Evolutionary conservation across 2,329 filamentous ascomycete genomes (phyloP).

Genomic region (Pezizomycotina sp.): DNA sequence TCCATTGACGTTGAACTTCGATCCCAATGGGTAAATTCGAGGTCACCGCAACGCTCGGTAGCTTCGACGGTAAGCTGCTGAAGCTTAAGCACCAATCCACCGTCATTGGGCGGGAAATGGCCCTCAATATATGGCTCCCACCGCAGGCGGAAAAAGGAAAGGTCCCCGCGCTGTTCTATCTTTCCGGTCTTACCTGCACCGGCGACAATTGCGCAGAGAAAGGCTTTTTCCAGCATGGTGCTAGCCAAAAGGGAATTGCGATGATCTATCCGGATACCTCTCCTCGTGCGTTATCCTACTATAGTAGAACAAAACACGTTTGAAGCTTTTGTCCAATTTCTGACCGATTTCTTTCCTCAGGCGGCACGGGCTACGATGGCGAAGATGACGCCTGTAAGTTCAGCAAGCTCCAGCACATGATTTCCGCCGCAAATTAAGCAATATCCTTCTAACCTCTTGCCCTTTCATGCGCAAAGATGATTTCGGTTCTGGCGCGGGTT

Average conservation of each 20-base stretch:
- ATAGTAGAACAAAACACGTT: too few relatives aligned
- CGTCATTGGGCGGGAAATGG: conserved; percentile 73
- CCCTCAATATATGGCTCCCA: conserved; percentile 80
- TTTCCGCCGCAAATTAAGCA: not conserved
- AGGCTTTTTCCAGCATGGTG: conserved; percentile 80
- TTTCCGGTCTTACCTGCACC: conserved; percentile 87
- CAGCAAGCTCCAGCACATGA: not conserved
- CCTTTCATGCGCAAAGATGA: conserved; percentile 33
- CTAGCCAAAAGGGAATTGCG: conserved; percentile 68
- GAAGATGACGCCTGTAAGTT: conserved; percentile 58
- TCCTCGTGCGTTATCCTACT: conserved; percentile 47
- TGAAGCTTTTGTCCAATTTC: too few relatives aligned
- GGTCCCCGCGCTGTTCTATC: conserved; percentile 76
- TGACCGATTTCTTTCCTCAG: conserved; percentile 28
- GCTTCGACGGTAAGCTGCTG: conserved; percentile 83
- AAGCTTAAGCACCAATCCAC: conserved; percentile 78
- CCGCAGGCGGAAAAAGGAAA: conserved; percentile 32
- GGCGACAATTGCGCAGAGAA: conserved; percentile 70
- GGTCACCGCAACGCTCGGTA: conserved; percentile 74
- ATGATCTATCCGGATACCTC: conserved; percentile 90
- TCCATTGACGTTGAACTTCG: too few relatives aligned
- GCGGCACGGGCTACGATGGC: conserved; percentile 60
- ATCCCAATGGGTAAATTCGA: too few relatives aligned
- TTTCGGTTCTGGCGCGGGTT: conserved; percentile 89
- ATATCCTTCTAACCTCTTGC: not conserved